Evolutionary conservation across 2,329 filamentous ascomycete species (phyloP).

Genomic region (Parasarocladium wereldwijsianum): DNA sequence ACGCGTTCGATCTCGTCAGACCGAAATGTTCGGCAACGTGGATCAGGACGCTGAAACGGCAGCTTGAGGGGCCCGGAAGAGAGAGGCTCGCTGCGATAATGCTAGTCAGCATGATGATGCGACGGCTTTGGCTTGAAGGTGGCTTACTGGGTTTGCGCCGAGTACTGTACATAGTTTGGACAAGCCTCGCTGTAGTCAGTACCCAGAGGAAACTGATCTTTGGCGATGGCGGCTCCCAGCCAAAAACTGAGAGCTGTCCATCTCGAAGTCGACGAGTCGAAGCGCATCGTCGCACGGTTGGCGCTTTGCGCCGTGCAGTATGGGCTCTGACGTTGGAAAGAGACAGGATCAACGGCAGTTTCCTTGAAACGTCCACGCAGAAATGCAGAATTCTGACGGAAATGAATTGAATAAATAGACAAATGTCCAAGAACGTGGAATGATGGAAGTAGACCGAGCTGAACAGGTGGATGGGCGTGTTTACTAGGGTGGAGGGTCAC

Average conservation of each 20-base stretch:
- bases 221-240: conserved; percentile 8
- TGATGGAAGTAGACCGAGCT: too few species aligned
- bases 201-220: conserved; percentile 11
- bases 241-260: conserved; percentile 12
- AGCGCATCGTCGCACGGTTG: conserved; percentile 15
- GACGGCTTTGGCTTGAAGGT: not conserved
- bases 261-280: conserved; percentile 12
- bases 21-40: conserved; percentile 75
- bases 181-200: conserved; percentile 16
- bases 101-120: not conserved
- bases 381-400: too few species aligned
- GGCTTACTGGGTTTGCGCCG: conserved; percentile 24
- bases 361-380: too few species aligned
- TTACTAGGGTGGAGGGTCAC: too few species aligned
- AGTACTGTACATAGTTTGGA: conserved; percentile 25
- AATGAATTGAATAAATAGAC: too few species aligned
- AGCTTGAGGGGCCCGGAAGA: conserved; percentile 69
- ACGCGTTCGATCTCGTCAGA: conserved; percentile 79
- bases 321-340: too few species aligned
- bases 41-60: conserved; percentile 73
- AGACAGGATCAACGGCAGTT: too few species aligned
- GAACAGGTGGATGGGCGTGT: too few species aligned
- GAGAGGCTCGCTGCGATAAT: conserved; percentile 42
- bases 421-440: too few species aligned
- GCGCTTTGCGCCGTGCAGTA: too few species aligned